phyloP scores from a whole-genome alignment of 139 green algal species.

The Micractinium sp. region DNA sequence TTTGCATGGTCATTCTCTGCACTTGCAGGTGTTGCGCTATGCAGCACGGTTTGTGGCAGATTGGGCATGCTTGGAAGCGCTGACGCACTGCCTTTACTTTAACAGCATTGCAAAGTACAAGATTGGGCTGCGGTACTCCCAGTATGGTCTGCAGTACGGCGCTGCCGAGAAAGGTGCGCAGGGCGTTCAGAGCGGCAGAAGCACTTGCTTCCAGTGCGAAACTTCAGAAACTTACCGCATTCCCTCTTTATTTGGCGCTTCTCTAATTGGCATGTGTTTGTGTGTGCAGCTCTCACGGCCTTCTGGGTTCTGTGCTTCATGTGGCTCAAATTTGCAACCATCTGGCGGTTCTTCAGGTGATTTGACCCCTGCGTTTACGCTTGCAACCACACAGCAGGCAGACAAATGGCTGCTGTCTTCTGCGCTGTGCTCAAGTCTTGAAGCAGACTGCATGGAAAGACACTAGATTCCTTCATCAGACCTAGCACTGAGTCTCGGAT shows the following conservation, averaged over 20 bases:
- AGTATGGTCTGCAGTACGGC: constrained; percentile 35
- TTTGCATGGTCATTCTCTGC: not conserved
- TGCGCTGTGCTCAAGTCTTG: not conserved
- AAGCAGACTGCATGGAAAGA: no score
- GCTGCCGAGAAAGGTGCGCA: constrained; percentile 27
- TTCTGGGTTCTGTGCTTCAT: constrained; percentile 94
- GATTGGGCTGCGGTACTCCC: constrained; percentile 41
- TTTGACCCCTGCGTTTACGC: not conserved
- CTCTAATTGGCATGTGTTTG: not conserved
- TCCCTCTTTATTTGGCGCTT: not conserved
- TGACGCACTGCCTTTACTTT: constrained; percentile 87
- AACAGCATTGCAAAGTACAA: constrained; percentile 73
- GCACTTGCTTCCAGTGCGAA: not conserved
- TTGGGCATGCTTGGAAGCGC: constrained; percentile 73
- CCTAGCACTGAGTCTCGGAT: not conserved
- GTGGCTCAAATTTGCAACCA: constrained; percentile 93
- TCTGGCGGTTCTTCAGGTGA: constrained; percentile 81
- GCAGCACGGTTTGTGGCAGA: constrained; percentile 49
- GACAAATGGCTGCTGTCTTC: not conserved
- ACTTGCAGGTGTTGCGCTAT: constrained; percentile 64
- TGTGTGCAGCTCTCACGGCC: constrained; percentile 54
- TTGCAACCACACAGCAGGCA: not conserved
- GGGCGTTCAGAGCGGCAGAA: not conserved
- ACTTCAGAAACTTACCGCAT: not conserved
- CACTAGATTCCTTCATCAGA: no score